Evolutionary conservation across 805 yeast species (phyloP).

Genomic region (Spathaspora girioi): DNA sequence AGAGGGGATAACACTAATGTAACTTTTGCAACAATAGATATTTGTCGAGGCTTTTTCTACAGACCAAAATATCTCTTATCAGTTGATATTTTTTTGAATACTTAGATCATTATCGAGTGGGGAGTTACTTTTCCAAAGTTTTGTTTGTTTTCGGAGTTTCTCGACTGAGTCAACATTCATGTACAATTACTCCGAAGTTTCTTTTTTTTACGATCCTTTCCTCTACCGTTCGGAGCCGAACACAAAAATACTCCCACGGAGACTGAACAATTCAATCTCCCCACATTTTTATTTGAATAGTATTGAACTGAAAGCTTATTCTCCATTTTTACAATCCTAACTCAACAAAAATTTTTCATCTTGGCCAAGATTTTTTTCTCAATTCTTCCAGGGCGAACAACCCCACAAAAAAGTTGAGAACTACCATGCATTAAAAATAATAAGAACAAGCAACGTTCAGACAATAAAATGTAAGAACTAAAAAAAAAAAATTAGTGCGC

Average conservation of each 20-base stretch:
- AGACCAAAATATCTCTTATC: background rate
- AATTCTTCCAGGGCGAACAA: background rate
- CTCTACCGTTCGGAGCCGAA: background rate
- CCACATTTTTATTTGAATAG: background rate
- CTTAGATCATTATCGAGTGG: background rate
- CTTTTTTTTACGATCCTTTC: background rate
- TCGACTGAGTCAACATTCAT: background rate
- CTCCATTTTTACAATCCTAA: background rate
- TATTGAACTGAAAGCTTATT: background rate
- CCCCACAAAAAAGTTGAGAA: background rate
- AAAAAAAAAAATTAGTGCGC: background rate
- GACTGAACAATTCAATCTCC: no score
- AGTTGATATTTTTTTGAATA: background rate
- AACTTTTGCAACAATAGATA: background rate
- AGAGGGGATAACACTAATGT: no score
- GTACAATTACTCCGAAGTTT: background rate
- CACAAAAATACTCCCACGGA: no score
- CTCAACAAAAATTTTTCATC: background rate
- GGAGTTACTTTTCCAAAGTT: background rate
- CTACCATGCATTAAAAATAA: background rate
- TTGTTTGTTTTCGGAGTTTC: background rate
- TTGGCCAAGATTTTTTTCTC: background rate
- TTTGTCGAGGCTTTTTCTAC: background rate
- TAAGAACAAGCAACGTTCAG: background rate
- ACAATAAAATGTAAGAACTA: background rate